Evolutionary conservation across 2,329 filamentous ascomycete genomes (phyloP).

Genomic region (Cordyceps fumosorosea): DNA sequence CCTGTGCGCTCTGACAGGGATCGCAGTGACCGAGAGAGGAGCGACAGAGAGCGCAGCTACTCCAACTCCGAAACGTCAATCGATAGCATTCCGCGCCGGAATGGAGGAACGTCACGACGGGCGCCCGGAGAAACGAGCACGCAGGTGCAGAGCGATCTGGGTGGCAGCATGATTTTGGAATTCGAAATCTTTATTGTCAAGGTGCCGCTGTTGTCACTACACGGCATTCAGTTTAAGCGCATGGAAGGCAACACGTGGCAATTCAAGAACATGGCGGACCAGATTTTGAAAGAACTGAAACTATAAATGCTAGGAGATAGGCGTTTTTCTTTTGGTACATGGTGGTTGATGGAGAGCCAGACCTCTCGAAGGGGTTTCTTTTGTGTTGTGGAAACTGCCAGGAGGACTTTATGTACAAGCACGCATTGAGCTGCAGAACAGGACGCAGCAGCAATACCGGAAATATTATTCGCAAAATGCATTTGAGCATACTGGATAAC

Average conservation of each 20-base stretch:
- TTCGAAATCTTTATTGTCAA: slow-evolving; percentile 99
- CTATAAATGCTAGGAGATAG: slow-evolving; percentile 42
- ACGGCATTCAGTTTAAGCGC: slow-evolving; percentile 98
- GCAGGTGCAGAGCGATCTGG: slow-evolving; percentile 83
- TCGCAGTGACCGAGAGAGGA: slow-evolving; percentile 11
- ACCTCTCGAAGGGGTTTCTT: neutral
- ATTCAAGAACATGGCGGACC: slow-evolving; percentile 97
- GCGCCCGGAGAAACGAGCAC: slow-evolving; percentile 84
- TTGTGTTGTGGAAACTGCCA: too few relatives aligned
- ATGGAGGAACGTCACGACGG: slow-evolving; percentile 44
- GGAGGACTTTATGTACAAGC: neutral
- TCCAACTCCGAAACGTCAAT: slow-evolving; percentile 84
- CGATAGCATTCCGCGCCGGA: slow-evolving; percentile 58
- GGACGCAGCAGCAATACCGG: neutral
- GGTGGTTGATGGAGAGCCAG: neutral
- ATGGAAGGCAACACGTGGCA: slow-evolving; percentile 95
- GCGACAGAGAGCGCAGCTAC: slow-evolving; percentile 58
- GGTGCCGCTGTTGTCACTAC: slow-evolving; percentile 83
- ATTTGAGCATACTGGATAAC: slow-evolving; percentile 9
- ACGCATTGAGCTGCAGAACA: neutral
- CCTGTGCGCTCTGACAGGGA: slow-evolving; percentile 37
- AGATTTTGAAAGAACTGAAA: slow-evolving; percentile 79
- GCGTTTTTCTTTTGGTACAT: neutral
- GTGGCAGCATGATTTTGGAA: slow-evolving; percentile 73
- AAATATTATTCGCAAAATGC: slow-evolving; percentile 11